Evolutionary conservation across 768 basidiomycete species (phyloP), one percentile per base, ranked within the genome.

Genomic region (Leucocoprinus leucothites): DNA sequence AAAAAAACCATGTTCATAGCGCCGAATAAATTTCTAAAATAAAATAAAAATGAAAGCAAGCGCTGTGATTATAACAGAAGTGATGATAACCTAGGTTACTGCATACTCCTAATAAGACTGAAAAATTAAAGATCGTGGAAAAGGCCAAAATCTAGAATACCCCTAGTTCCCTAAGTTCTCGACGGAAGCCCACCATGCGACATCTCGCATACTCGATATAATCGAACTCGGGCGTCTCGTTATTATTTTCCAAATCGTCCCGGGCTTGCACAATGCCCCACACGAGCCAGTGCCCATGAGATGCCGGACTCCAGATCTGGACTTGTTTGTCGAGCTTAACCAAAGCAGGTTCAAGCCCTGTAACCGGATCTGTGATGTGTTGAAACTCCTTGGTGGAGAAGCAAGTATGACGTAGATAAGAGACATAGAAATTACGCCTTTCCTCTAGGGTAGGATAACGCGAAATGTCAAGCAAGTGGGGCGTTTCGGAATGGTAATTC

Each of bases 181-280:
- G 71, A 51, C 81, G 77, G 71, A 91, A 91, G 9, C 73, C 75
- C 14, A 76, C 69, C 77, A 89, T 80, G 34, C 89, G 82, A 66
- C 81, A 80, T 58, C 71, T 74, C 16, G 94, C 86, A 66, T 97
- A 98, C 9, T 78, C 77, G 58, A 98, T 69, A 69, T 98, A 97
- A 70, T 98, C 90, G 66, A 97, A 98, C 60, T 94, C 96, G 14
- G 81, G 81, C 60, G 84, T 79, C 35, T 69, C 73, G 43, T 78
- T 79, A 38, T 76, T 74, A 16, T 71, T 78, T 61, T 86, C 80
- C 6, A 92, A 59, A 61, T 86, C 82, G 61, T 92, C 90, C 59
- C 82, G 82, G 5, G 91, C 93, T 69, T 96, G 94, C 3, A 98
- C 84, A 59, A 98, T 77, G 7, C 91, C 94, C 97, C 97, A 99